Conservation (phyloP, 1,284 basidiomycete species). For the Stereum hirsutum region DNA sequence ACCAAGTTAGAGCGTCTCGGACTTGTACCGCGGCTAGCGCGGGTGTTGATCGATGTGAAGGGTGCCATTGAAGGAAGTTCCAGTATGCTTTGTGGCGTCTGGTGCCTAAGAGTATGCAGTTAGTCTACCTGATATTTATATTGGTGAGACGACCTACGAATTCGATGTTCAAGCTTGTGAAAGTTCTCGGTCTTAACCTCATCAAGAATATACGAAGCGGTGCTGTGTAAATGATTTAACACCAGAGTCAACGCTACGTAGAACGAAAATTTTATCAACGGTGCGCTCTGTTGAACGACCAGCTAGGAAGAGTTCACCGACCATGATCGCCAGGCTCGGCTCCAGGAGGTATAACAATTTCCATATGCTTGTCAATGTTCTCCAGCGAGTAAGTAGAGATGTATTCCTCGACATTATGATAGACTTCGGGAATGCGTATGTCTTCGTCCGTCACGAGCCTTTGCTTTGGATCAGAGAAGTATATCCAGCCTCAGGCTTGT, state of each 20-base stretch:
- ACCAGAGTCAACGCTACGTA: slow-evolving; percentile 27
- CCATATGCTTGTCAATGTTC: slow-evolving; percentile 27
- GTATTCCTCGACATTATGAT: slow-evolving; percentile 19
- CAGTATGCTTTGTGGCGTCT: slow-evolving; percentile 38
- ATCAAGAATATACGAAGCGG: slow-evolving; percentile 27
- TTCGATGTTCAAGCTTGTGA: slow-evolving; percentile 16
- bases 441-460: slow-evolving; percentile 39
- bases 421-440: slow-evolving; percentile 25
- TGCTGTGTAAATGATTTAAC: slow-evolving; percentile 30
- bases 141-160: slow-evolving; percentile 14
- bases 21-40: slow-evolving; percentile 33
- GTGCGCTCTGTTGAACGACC: too few relatives aligned
- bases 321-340: slow-evolving; percentile 9
- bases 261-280: too few relatives aligned
- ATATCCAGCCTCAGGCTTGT: slow-evolving; percentile 41
- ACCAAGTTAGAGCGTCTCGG: slow-evolving; percentile 39
- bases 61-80: slow-evolving; percentile 40
- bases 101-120: slow-evolving; percentile 24
- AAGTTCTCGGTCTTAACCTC: slow-evolving; percentile 22
- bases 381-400: slow-evolving; percentile 18
- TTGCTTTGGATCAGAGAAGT: slow-evolving; percentile 30
- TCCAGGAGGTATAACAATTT: slow-evolving; percentile 23
- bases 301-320: too few relatives aligned
- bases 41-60: slow-evolving; percentile 31
- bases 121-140: too few relatives aligned